A percentile compares a stretch with the other conserved stretches of the same genome.
Evolutionary conservation across 768 basidiomycete genomes (phyloP).

Genomic region (Coprinopsis sp.): DNA sequence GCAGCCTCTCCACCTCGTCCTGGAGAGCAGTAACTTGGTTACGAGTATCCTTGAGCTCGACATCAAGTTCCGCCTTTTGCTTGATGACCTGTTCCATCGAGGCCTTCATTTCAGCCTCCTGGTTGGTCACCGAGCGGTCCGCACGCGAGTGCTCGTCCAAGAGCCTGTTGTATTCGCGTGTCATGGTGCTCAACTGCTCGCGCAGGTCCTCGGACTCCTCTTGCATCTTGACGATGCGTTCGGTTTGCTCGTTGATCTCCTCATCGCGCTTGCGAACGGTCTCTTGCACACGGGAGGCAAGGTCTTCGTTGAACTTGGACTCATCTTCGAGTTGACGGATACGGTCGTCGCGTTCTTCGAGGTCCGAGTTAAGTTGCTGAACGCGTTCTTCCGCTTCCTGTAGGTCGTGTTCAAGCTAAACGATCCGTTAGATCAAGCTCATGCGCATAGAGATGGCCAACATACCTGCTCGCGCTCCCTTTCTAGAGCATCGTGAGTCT

Average conservation of each 20-base stretch:
- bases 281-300: conserved; percentile 50
- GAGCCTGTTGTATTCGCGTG: conserved; percentile 49
- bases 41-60: conserved; percentile 41
- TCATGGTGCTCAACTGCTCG: conserved; percentile 49
- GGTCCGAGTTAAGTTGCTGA: conserved; percentile 39
- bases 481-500: conserved; percentile 49
- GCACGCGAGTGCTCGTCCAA: conserved; percentile 44
- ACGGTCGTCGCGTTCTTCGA: conserved; percentile 53
- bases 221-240: conserved; percentile 44
- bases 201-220: conserved; percentile 49
- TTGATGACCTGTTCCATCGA: conserved; percentile 47
- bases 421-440: conserved; percentile 1
- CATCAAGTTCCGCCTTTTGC: conserved; percentile 53
- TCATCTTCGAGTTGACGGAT: conserved; percentile 52
- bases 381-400: conserved; percentile 49
- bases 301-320: conserved; percentile 50
- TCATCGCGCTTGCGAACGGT: conserved; percentile 52
- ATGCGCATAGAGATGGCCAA: neutral
- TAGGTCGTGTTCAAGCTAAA: conserved; percentile 51
- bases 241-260: conserved; percentile 46
- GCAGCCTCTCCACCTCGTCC: conserved; percentile 56
- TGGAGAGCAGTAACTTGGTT: conserved; percentile 48
- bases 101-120: conserved; percentile 41
- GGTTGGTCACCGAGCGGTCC: conserved; percentile 42
- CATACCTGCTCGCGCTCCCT: conserved; percentile 53